Percentiles rank a stretch among this genome's conserved stretches.
Conservation (phyloP, 345 rosid genomes). For the Garcia nutans region DNA sequence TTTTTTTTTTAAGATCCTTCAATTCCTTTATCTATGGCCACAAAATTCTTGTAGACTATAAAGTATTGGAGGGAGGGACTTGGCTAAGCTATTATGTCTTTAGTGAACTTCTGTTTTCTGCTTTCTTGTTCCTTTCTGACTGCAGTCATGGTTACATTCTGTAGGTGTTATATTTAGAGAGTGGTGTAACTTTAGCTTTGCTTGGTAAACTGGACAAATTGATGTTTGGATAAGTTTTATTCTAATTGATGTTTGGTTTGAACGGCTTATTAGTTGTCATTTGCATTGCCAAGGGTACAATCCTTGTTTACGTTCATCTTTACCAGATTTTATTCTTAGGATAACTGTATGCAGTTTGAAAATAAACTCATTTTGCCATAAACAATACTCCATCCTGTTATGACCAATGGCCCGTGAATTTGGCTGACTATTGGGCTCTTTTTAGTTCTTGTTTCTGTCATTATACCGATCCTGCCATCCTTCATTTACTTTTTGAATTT, state of each 20-base stretch:
- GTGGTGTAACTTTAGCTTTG: background rate
- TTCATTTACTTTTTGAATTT: background rate
- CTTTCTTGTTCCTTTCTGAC: background rate
- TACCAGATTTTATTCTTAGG: background rate
- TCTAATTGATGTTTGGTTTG: background rate
- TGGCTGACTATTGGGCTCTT: background rate
- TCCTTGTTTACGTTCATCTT: background rate
- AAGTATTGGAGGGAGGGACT: background rate
- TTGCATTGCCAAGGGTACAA: no score
- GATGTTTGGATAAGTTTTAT: slow-evolving; percentile 8
- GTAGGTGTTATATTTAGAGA: background rate
- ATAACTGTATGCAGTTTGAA: no score
- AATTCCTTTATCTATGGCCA: background rate
- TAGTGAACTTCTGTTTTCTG: background rate
- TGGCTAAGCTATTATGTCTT: background rate
- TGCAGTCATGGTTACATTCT: background rate
- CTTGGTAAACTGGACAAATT: background rate
- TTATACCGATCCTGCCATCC: background rate
- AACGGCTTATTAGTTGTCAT: no score
- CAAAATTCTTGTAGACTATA: background rate
- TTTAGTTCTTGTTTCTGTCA: background rate
- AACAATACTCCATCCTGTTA: background rate
- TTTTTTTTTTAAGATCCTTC: background rate
- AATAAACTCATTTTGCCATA: no score
- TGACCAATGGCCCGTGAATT: background rate